These are phyloP conservation scores for Cordyceps cateniannulata DNA, from an alignment of 2,329 filamentous ascomycete genomes.

Conservation along the genomic window DNA sequence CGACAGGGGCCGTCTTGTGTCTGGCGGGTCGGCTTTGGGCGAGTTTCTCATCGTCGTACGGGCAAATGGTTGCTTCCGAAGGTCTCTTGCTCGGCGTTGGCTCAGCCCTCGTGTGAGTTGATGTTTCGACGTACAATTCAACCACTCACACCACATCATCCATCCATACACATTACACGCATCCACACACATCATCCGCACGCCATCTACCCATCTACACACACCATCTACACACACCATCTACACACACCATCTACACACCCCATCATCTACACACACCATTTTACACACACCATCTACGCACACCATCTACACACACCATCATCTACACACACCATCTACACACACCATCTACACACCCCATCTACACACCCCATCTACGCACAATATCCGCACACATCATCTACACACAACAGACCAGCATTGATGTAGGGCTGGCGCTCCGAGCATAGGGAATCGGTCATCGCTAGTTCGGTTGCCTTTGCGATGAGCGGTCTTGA, in stretches of 20 bases:
- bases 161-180: neutral
- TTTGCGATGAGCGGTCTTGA: neutral
- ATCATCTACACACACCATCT: neutral
- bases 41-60: neutral
- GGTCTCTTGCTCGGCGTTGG: neutral
- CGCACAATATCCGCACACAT: too few relatives aligned
- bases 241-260: too few relatives aligned
- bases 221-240: too few relatives aligned
- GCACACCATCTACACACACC: neutral
- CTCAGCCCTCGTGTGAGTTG: neutral
- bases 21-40: neutral
- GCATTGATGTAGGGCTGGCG: neutral
- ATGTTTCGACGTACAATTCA: neutral
- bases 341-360: neutral
- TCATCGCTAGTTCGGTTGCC: neutral
- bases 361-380: neutral
- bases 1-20: neutral
- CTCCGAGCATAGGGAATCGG: neutral
- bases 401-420: neutral
- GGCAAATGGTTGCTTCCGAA: neutral
- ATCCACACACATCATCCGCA: neutral
- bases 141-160: neutral
- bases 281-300: too few relatives aligned
- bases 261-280: too few relatives aligned
- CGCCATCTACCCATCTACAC: too few relatives aligned